phyloP scores from a whole-genome alignment of 495 filamentous ascomycete species.

The Aspergillus wentii region DNA sequence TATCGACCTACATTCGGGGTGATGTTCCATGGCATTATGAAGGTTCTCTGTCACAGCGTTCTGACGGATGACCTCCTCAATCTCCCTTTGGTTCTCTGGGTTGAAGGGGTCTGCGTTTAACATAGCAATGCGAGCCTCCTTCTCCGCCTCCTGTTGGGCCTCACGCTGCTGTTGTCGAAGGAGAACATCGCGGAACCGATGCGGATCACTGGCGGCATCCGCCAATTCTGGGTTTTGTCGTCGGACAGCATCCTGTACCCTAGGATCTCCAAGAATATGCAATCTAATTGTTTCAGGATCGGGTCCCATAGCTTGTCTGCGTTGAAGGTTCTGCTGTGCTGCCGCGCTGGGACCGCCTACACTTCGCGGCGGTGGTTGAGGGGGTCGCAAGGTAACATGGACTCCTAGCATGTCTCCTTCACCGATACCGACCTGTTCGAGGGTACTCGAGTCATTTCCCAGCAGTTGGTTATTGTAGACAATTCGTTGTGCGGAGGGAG shows the following conservation, averaged over 20 bases:
- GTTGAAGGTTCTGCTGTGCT: constrained; percentile 34
- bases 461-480: constrained; percentile 89
- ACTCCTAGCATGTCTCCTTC: constrained; percentile 93
- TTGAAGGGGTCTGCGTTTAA: constrained; percentile 93
- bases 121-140: constrained; percentile 71
- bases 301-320: constrained; percentile 32
- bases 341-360: constrained; percentile 22
- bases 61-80: constrained; percentile 94
- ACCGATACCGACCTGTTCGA: constrained; percentile 73
- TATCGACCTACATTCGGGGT: constrained; percentile 75
- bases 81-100: constrained; percentile 80
- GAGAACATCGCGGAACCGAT: constrained; percentile 67
- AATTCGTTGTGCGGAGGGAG: constrained; percentile 48
- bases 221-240: constrained; percentile 70
- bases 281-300: constrained; percentile 83
- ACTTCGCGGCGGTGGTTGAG: constrained; percentile 15
- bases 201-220: constrained; percentile 70
- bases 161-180: constrained; percentile 61
- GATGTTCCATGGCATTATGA: constrained; percentile 92
- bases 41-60: constrained; percentile 90
- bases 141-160: constrained; percentile 62
- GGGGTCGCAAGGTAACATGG: constrained; percentile 50
- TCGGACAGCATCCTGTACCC: constrained; percentile 60
- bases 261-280: constrained; percentile 76
- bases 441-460: constrained; percentile 67